Conservation (phyloP, 2,329 filamentous ascomycete species). For the Dactylellina cionopaga region DNA sequence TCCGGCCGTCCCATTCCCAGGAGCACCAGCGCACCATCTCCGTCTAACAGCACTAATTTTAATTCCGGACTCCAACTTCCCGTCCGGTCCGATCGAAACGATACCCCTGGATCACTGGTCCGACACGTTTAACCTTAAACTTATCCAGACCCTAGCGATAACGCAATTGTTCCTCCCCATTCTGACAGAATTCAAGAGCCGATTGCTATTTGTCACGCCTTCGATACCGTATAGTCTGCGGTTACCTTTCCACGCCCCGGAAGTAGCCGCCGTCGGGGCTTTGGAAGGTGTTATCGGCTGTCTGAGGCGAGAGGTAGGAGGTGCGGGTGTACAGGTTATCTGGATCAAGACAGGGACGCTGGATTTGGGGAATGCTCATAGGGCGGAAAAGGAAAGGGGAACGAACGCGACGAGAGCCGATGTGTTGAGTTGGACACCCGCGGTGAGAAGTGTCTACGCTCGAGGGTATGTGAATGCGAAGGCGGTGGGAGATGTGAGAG, state of each 20-base stretch:
- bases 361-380: slow-evolving; percentile 71
- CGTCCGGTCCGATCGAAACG: slow-evolving; percentile 83
- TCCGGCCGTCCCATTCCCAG: slow-evolving; percentile 79
- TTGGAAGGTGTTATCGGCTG: slow-evolving; percentile 78
- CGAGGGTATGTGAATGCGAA: slow-evolving; percentile 68
- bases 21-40: slow-evolving; percentile 78
- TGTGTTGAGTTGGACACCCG: slow-evolving; percentile 72
- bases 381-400: slow-evolving; percentile 60
- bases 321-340: slow-evolving; percentile 79
- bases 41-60: slow-evolving; percentile 82
- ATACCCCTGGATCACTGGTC: slow-evolving; percentile 85
- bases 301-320: slow-evolving; percentile 71
- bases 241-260: slow-evolving; percentile 83
- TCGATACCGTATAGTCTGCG: slow-evolving; percentile 82
- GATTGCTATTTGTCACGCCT: slow-evolving; percentile 80
- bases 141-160: slow-evolving; percentile 87
- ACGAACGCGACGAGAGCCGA: slow-evolving; percentile 61
- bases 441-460: slow-evolving; percentile 70
- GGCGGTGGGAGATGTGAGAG: slow-evolving; percentile 69
- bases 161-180: slow-evolving; percentile 89
- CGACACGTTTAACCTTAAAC: slow-evolving; percentile 89
- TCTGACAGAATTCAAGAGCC: slow-evolving; percentile 70
- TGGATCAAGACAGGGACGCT: slow-evolving; percentile 93
- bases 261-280: slow-evolving; percentile 84
- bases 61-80: slow-evolving; percentile 82